phyloP scores from a whole-genome alignment of 116 monocot genomes.

The Phalaenopsis hybrid region DNA sequence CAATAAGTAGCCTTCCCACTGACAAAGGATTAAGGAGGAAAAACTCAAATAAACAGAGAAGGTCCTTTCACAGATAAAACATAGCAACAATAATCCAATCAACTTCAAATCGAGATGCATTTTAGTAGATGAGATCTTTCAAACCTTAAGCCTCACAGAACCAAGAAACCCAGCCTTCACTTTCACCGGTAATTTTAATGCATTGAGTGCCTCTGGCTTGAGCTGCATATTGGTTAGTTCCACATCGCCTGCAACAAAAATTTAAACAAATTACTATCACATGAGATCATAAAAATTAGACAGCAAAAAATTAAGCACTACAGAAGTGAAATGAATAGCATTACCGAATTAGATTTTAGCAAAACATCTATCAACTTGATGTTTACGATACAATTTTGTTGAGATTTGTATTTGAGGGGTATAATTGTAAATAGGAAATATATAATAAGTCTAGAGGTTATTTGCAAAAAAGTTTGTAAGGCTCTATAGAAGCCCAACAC shows the following conservation, averaged over 20 bases:
- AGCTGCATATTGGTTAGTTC: constrained; percentile 97
- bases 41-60: not conserved
- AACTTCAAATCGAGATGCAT: not conserved
- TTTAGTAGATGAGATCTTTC: not conserved
- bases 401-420: too few relatives aligned
- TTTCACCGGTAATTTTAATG: constrained; percentile 87
- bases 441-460: too few relatives aligned
- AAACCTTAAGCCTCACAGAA: constrained; percentile 87
- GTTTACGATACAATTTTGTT: not conserved
- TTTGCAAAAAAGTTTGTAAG: too few relatives aligned
- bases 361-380: not conserved
- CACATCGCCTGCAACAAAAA: constrained; percentile 72
- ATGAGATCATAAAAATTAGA: not conserved
- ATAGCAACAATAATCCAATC: not conserved
- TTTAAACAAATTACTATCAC: not conserved
- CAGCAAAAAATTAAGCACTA: not conserved
- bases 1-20: not conserved
- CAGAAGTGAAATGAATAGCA: not conserved
- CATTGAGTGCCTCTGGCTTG: constrained; percentile 94
- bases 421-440: too few relatives aligned
- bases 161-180: constrained; percentile 99
- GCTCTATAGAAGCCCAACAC: too few relatives aligned
- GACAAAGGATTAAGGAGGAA: not conserved
- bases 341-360: not conserved
- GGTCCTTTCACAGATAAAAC: not conserved